Conservation (phyloP, 2,329 filamentous ascomycete genomes). For the Boeremia lycopersici region DNA sequence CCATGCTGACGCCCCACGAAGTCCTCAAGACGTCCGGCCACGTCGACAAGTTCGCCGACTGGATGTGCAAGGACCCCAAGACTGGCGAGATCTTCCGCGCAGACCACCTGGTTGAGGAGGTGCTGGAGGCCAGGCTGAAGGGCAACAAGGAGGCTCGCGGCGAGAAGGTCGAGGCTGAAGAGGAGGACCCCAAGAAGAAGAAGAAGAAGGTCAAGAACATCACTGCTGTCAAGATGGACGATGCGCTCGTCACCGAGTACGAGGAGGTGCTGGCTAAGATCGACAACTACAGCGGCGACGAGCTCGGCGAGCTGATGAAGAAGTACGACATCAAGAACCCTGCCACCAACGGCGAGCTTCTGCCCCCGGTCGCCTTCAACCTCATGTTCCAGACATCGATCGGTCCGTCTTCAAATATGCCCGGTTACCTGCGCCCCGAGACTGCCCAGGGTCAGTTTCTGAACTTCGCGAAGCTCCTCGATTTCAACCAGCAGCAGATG, state of each 20-base stretch:
- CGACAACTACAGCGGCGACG: conserved; percentile 89
- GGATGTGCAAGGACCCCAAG: conserved; percentile 99
- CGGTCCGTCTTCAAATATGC: conserved; percentile 83
- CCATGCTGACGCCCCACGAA: conserved; percentile 88
- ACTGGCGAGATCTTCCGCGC: conserved; percentile 95
- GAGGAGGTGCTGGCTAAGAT: conserved; percentile 90
- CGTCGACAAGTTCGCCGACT: conserved; percentile 97
- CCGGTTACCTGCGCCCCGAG: conserved; percentile 72
- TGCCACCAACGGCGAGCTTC: conserved; percentile 74
- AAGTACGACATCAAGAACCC: conserved; percentile 94
- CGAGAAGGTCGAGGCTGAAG: conserved; percentile 74
- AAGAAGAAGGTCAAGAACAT: conserved; percentile 75
- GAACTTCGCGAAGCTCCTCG: conserved; percentile 94
- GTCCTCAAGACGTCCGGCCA: conserved; percentile 93
- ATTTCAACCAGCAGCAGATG: conserved; percentile 94
- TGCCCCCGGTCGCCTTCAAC: conserved; percentile 89
- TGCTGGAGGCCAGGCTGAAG: conserved; percentile 84
- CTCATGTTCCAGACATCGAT: conserved; percentile 98
- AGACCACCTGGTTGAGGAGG: conserved; percentile 94
- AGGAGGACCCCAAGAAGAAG: conserved; percentile 84
- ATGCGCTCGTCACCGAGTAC: conserved; percentile 85
- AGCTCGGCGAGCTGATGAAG: conserved; percentile 82
- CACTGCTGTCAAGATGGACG: conserved; percentile 78
- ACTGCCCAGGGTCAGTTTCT: conserved; percentile 98
- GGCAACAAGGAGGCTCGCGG: conserved; percentile 93